Evolutionary conservation across 768 basidiomycete species (phyloP).

Genomic region (Suillus fuscotomentosus): DNA sequence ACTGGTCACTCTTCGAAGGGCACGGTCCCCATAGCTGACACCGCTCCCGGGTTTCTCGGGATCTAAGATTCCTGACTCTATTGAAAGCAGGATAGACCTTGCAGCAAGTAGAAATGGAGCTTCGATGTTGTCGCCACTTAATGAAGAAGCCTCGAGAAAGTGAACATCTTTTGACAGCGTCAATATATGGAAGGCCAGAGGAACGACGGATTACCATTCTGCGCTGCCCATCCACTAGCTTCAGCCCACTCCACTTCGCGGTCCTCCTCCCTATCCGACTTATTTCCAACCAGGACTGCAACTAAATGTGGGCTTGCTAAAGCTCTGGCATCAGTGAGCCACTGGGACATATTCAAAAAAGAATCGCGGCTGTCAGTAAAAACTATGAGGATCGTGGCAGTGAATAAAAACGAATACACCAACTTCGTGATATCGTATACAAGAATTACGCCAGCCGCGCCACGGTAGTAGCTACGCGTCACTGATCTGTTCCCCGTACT

Average conservation of each 20-base stretch:
- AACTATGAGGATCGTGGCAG: not conserved
- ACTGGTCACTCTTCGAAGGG: conserved; percentile 86
- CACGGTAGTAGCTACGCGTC: conserved; percentile 94
- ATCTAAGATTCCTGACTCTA: conserved; percentile 88
- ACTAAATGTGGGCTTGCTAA: conserved; percentile 91
- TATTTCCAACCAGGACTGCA: conserved; percentile 90
- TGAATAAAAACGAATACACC: conserved; percentile 19
- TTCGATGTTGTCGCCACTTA: conserved; percentile 91
- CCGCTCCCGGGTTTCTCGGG: conserved; percentile 95
- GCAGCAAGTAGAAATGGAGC: conserved; percentile 89
- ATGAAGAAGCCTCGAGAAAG: conserved; percentile 90
- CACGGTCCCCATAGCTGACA: conserved; percentile 94
- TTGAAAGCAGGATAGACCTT: conserved; percentile 83
- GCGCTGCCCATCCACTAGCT: conserved; percentile 93
- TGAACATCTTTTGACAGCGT: conserved; percentile 63
- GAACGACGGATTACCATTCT: conserved; percentile 64
- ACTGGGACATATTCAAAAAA: conserved; percentile 78
- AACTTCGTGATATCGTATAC: conserved; percentile 94
- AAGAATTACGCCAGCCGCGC: conserved; percentile 87
- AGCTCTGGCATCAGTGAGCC: conserved; percentile 93
- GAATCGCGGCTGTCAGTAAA: conserved; percentile 68
- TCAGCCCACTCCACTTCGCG: conserved; percentile 95
- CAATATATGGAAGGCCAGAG: conserved; percentile 7
- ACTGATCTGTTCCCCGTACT: conserved; percentile 58
- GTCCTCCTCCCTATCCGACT: conserved; percentile 92